Evolutionary conservation across 805 yeast species (phyloP).

Genomic region (Candida piceae): DNA sequence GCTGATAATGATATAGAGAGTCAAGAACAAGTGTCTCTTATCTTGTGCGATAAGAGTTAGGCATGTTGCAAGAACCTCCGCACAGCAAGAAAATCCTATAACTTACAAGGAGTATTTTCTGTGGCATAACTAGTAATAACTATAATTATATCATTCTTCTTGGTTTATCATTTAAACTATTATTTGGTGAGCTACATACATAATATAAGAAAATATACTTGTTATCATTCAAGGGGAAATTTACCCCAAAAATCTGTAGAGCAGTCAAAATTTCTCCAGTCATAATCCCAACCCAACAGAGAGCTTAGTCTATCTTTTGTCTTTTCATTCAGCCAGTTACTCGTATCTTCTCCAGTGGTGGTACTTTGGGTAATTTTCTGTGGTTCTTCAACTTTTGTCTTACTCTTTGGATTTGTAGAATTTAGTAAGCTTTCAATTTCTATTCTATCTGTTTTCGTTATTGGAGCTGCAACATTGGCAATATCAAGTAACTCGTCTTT

Average conservation of each 20-base stretch:
- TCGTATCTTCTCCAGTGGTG: not conserved
- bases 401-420: slow-evolving; percentile 2
- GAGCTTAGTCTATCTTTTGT: slow-evolving; percentile 4
- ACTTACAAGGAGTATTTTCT: too few species aligned
- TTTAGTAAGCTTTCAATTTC: slow-evolving; percentile 7
- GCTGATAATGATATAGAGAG: too few species aligned
- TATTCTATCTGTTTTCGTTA: slow-evolving; percentile 9
- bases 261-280: slow-evolving; percentile 4
- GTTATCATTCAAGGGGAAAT: not conserved
- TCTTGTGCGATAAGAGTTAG: too few species aligned
- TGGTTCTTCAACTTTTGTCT: too few species aligned
- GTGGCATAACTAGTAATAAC: too few species aligned
- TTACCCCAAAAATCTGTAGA: not conserved
- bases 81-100: too few species aligned
- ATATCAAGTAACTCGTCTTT: slow-evolving; percentile 15
- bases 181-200: too few species aligned
- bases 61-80: too few species aligned
- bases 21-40: too few species aligned
- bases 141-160: too few species aligned
- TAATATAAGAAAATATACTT: too few species aligned
- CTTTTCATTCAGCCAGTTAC: slow-evolving; percentile 2
- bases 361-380: not conserved
- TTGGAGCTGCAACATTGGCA: slow-evolving; percentile 15
- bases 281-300: slow-evolving; percentile 7
- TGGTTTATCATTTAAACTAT: too few species aligned